Percentiles rank a stretch among this genome's conserved stretches.
Evolutionary conservation across 306 rosid genomes (phyloP).

Genomic region (Castanea crenata): DNA sequence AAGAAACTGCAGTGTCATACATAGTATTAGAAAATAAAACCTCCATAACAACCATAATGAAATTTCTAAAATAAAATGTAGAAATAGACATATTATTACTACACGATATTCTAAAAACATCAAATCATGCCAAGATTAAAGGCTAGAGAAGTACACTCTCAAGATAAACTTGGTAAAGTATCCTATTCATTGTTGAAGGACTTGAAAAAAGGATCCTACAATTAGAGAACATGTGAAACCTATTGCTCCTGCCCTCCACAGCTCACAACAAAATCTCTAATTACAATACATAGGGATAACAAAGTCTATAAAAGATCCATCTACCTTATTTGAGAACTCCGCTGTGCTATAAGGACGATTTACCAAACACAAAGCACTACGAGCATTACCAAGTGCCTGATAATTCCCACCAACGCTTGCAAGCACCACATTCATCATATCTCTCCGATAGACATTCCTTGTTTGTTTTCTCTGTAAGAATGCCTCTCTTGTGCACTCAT

Average conservation of each 20-base stretch:
- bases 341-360: conserved; percentile 42
- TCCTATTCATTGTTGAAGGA: not conserved
- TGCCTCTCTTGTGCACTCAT: conserved; percentile 38
- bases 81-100: not conserved
- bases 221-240: not conserved
- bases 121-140: not conserved
- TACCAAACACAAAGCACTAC: conserved; percentile 25
- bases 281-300: not conserved
- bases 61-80: conserved; percentile 11
- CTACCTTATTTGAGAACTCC: conserved; percentile 56
- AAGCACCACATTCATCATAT: conserved; percentile 17
- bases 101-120: not conserved
- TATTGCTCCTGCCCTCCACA: not conserved
- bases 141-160: not conserved
- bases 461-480: conserved; percentile 22
- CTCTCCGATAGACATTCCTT: conserved; percentile 25
- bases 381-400: conserved; percentile 20
- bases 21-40: conserved; percentile 15
- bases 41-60: conserved; percentile 15
- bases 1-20: conserved; percentile 36
- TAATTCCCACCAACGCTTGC: conserved; percentile 17
- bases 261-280: not conserved
- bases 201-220: not conserved
- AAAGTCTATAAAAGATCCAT: conserved; percentile 9
- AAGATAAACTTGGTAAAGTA: not conserved